Percentiles rank a stretch among this genome's conserved stretches.
These are phyloP conservation scores for Arabidopsis suecica DNA, from an alignment of 345 rosid genomes.

Conservation along the genomic window DNA sequence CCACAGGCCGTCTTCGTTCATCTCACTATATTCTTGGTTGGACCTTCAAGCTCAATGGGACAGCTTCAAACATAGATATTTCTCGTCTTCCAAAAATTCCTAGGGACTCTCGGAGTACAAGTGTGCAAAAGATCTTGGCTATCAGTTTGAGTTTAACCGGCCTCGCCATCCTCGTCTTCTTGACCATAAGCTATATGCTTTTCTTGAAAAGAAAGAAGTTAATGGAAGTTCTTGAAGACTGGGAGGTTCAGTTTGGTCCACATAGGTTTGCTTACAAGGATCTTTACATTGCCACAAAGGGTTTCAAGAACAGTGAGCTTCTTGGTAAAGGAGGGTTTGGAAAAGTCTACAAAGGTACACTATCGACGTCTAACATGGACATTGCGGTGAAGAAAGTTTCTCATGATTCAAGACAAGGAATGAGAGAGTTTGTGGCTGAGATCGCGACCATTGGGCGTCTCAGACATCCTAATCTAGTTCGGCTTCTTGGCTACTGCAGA, in stretches of 20 bases:
- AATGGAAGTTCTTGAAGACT: constrained; percentile 50
- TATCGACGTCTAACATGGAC: constrained; percentile 37
- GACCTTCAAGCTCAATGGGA: constrained; percentile 58
- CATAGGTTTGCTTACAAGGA: constrained; percentile 50
- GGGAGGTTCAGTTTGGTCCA: constrained; percentile 56
- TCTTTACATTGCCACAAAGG: constrained; percentile 49
- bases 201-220: constrained; percentile 43
- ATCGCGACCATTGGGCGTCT: constrained; percentile 51
- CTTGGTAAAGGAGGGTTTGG: constrained; percentile 59
- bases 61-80: constrained; percentile 42
- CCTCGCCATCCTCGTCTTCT: constrained; percentile 18
- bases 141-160: constrained; percentile 29
- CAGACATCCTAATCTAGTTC: constrained; percentile 53
- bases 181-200: constrained; percentile 19
- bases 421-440: constrained; percentile 58
- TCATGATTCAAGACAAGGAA: constrained; percentile 53
- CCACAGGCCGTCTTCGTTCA: constrained; percentile 43
- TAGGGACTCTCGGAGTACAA: neutral
- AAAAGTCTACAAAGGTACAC: constrained; percentile 52
- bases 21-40: constrained; percentile 60
- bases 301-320: constrained; percentile 54
- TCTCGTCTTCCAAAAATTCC: constrained; percentile 63
- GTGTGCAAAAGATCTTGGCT: constrained; percentile 41
- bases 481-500: constrained; percentile 53
- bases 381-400: constrained; percentile 57